A percentile compares a stretch with the other conserved stretches of the same genome.
Conservation (phyloP, 345 rosid genomes). For the Gossypium ekmanianum region DNA sequence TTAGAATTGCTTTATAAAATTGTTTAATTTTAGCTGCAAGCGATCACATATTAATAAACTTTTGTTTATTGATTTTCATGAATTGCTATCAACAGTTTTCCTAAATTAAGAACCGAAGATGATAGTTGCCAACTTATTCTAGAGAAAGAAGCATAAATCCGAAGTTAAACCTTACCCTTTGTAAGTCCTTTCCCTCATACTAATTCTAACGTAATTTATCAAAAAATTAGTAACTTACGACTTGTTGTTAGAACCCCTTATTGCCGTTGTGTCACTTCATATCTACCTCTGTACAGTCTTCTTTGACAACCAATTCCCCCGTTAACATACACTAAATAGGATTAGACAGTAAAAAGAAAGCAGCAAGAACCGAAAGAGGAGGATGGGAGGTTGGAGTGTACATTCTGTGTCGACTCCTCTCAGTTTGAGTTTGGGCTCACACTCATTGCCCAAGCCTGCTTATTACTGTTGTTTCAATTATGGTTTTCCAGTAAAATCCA, state of each 20-base stretch:
- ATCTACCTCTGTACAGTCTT: no score
- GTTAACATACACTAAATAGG: background rate
- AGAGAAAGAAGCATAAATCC: background rate
- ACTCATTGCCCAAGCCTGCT: background rate
- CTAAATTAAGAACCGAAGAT: background rate
- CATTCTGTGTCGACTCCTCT: background rate
- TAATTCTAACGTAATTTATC: no score
- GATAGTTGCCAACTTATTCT: background rate
- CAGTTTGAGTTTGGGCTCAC: background rate
- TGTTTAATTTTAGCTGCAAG: no score
- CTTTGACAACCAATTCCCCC: background rate
- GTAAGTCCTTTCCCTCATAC: no score
- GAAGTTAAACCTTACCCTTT: no score
- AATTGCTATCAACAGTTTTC: background rate
- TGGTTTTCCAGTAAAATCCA: background rate
- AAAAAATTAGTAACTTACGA: no score
- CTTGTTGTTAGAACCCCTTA: no score
- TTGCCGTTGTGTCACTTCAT: no score
- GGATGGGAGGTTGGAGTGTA: conserved; percentile 8
- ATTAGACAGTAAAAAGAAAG: background rate
- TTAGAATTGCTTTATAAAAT: no score
- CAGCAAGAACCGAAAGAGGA: background rate
- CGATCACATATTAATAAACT: no score
- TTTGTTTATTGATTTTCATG: background rate
- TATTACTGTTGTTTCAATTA: background rate